Base-by-base conservation (phyloP, 345 rosid species). In the Ceriops tagal region DNA sequence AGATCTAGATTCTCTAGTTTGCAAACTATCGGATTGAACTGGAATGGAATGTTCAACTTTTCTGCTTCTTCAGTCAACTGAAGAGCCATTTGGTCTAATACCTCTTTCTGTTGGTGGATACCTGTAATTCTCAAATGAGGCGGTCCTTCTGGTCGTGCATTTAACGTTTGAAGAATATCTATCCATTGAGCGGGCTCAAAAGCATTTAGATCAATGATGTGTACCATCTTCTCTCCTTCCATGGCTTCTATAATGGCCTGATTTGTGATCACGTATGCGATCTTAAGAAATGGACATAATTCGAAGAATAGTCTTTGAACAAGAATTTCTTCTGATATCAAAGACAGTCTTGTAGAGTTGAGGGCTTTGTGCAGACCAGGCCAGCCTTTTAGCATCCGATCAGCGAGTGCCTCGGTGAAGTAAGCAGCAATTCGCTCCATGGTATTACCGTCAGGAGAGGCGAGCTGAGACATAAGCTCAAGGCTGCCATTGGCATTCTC, bases 101-200 rank as follows among this genome's bases (percentile, higher is more conserved):
- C 88, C 66, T 83, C 88, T 68, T 83, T 86, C 66, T 85, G 84
- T 63, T 86, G 85, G 64, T 89, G 87, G 60, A 89, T 75, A 24
- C 91, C 91, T 0, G 93, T 89, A 43, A 89, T 86, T 77, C 91
- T 82, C 82, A 89, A 70, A 62, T 89, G 91, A 16, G 91, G 93
- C 0, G 91, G 93, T 0, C 93, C 93, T 75, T 78, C 93, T 10
- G 87, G 89, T 31, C 91, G 80, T 18, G 72, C 81, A 64, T 85
- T 77, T 61, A 89, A 71, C 20, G 82, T 79, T 71, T 81, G 89
- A 47, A 89, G 79, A 66, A 86, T 86, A 75, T 89, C 82, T 52
- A 89, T 80, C 91, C 93, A 89, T 68, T 86, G 91, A 1, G 89
- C 91, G 69, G 93, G 93, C 79, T 86, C 91, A 39, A 61, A 82